These are phyloP conservation scores for Neurospora sp. DNA, from an alignment of 495 filamentous ascomycete species.

Conservation along the genomic window DNA sequence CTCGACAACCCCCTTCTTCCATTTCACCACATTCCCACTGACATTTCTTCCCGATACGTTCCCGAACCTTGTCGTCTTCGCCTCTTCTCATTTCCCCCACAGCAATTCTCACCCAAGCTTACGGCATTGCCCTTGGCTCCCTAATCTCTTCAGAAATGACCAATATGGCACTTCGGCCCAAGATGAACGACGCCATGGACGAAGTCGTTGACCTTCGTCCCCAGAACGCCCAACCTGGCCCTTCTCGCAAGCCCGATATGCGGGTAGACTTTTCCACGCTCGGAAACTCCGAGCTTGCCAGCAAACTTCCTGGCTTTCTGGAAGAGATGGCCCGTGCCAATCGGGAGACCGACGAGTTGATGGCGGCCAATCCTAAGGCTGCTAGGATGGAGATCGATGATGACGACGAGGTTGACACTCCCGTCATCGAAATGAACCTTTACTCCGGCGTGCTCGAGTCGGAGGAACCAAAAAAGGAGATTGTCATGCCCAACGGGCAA, in stretches of 20 bases:
- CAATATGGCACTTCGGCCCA: not conserved
- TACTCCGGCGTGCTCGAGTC: constrained; percentile 11
- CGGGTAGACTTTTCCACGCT: constrained; percentile 16
- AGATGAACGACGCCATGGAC: constrained; percentile 13
- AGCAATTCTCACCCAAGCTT: not conserved
- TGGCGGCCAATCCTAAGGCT: constrained; percentile 12
- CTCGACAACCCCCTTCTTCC: not conserved
- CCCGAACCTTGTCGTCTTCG: not conserved
- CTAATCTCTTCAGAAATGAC: not conserved
- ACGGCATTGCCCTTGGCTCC: not conserved
- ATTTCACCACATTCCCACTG: not conserved
- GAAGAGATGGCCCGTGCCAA: constrained; percentile 19
- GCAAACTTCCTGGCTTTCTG: constrained; percentile 18
- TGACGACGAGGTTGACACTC: constrained; percentile 6
- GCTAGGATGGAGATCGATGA: constrained; percentile 14
- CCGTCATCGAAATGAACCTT: constrained; percentile 17
- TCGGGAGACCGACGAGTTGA: constrained; percentile 13
- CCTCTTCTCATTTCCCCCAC: not conserved
- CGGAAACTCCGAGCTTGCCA: constrained; percentile 12
- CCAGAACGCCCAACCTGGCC: not conserved
- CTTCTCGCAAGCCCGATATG: constrained; percentile 12
- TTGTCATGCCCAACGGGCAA: not conserved
- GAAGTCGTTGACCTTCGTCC: constrained; percentile 13
- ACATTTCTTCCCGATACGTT: not conserved
- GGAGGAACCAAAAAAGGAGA: constrained; percentile 3